phyloP scores from a whole-genome alignment of 75 land plant species.

The Pinus taeda region DNA sequence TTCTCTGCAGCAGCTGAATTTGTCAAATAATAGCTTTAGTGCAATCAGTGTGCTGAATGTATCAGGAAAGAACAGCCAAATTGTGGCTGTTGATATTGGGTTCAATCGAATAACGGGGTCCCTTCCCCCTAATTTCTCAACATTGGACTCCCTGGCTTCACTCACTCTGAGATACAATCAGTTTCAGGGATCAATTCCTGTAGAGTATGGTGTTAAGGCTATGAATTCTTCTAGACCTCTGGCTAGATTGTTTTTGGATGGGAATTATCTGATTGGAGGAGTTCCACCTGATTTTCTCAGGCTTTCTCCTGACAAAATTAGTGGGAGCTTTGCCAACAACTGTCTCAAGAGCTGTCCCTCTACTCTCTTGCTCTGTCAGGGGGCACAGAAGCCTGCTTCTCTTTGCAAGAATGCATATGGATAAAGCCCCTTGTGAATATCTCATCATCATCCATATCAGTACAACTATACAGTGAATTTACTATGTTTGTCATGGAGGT shows the following conservation, averaged over 20 bases:
- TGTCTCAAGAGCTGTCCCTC: constrained; percentile 56
- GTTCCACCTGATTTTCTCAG: constrained; percentile 39
- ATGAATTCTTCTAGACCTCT: constrained; percentile 15
- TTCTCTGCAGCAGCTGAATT: constrained; percentile 50
- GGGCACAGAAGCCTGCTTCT: constrained; percentile 12
- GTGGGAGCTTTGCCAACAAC: constrained; percentile 58
- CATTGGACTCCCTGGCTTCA: constrained; percentile 35
- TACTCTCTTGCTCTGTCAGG: constrained; percentile 18
- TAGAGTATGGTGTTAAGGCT: constrained; percentile 30
- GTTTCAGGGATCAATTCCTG: constrained; percentile 54
- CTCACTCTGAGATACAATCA: constrained; percentile 56
- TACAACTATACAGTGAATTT: no score
- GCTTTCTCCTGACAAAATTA: constrained; percentile 7
- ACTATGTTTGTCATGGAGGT: no score
- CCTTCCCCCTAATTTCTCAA: constrained; percentile 37
- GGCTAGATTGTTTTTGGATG: constrained; percentile 55
- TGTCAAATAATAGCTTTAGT: constrained; percentile 53
- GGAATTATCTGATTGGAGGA: constrained; percentile 56
- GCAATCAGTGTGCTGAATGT: constrained; percentile 23
- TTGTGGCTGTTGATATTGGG: constrained; percentile 64
- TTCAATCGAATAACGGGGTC: constrained; percentile 49
- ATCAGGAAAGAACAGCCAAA: constrained; percentile 3
- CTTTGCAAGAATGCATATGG: constrained; percentile 39
- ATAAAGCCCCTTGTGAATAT: not conserved
- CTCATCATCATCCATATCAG: no score